Evolutionary conservation across 306 rosid species (phyloP), one percentile per base, ranked within the genome.

Genomic region (Prunus campanulata): DNA sequence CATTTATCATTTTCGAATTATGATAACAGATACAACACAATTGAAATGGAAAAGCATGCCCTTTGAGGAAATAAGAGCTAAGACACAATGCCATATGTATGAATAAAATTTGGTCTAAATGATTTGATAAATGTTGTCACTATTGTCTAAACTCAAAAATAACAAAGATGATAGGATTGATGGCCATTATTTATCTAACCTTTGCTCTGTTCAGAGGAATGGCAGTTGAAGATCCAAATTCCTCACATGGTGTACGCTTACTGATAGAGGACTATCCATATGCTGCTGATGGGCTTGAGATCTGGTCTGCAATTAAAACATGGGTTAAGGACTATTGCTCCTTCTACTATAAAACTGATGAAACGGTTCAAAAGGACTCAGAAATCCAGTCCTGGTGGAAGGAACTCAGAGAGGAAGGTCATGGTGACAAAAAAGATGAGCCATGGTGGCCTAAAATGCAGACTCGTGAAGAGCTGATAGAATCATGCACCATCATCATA

Each of bases 311-410:
- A 2, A 90, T 90, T n/a, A 78, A 85, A 49, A 63, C 85, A 7
- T 85, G 89, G 89, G 91, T 88, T 0, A 72, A 51, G 71, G 91
- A 88, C 52, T 88, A 88, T 65, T 80, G 86, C 72, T 73, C 49
- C 67, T 65, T 73, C 77, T 90, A 90, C 80, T 85, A 90, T 78
- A 74, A 77, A 11, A 83, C 76, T 18, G 87, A 89, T 68, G 78
- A 39, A 18, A 68, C 30, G 14, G 67, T 89, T 13, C 72, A 6
- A 3, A 81, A 83, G 44, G 93, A 89, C 83, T 14, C 81, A 10
- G 93, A 89, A 44, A 87, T 87, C 47, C 91, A 89, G 69, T 72
- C 86, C 42, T 91, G 85, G 74, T 87, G 93, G 93, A 82, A 63
- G 75, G 93, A 88, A 59, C 51, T 85, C 27, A 74, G 71, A 2